Evolutionary conservation across 2,329 filamentous ascomycete species (phyloP), one percentile per base, ranked within the genome.

Genomic region (Fusarium sp.): DNA sequence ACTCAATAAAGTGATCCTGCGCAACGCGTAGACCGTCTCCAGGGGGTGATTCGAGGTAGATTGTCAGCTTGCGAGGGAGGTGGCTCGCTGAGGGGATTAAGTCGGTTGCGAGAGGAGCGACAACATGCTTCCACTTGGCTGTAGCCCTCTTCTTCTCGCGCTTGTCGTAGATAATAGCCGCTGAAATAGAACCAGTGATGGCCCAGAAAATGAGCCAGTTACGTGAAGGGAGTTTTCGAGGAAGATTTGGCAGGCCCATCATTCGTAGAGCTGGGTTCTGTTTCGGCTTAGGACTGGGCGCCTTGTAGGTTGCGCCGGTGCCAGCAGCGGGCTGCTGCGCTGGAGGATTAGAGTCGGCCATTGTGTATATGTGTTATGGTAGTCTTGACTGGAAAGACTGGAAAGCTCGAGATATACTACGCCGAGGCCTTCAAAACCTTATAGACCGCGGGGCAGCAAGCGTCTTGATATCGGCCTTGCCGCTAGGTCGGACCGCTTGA

Each of bases 131-230:
- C 94, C 95, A 99, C 80, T 94, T 94, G 68, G 91, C 87, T 59
- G 96, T 95, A 55, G 90, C 90, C 67, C 90, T 90, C 75, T 90
- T 92, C 84, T 95, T 97, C 82, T 98, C 91, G 64, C 93, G 90
- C 77, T 93, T 93, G 81, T 99, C 96, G 84, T 99, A 98, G 77
- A 96, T 87, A 58, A 98, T 86, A 54, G 93, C 92, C 18, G 88
- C 89, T 8, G 93, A 89, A 77, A 97, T 91, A 48, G 92, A 88
- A 55, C 90, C 90, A 13, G 91, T 91, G 58, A 98, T 80, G 48
- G 91, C 85, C 80, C 94, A 89, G 83, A 99, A 99, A 76, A 99
- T 98, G 82, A 96, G 89, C 96, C 96, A 99, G 79, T 98, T 98
- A 66, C 96, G 92, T 19, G 95, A 98, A 10, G 96, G 96, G 19